A percentile compares a stretch with the other conserved stretches of the same genome.
phyloP scores from a whole-genome alignment of 768 basidiomycete species.

The Kwoniella mangroviensis region DNA sequence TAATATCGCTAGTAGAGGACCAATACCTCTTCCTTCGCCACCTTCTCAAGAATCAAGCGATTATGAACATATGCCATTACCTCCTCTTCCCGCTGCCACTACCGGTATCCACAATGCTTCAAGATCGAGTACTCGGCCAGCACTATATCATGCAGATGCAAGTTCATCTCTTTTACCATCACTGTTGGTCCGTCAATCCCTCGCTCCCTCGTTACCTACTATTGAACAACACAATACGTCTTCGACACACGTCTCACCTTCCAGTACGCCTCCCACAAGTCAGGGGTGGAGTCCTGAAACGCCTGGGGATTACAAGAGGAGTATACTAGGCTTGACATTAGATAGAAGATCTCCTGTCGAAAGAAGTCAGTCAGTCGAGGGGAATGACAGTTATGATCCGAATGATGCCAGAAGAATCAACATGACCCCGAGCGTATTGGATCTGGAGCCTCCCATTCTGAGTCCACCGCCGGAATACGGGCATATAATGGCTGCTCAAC shows the following conservation, averaged over 20 bases:
- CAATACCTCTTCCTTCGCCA: constrained; percentile 7
- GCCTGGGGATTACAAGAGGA: constrained; percentile 6
- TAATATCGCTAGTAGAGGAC: neutral
- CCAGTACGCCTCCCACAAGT: neutral
- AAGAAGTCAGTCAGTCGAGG: neutral
- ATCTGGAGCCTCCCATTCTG: neutral
- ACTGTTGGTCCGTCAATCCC: neutral
- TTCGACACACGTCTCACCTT: constrained; percentile 5
- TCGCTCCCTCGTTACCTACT: neutral
- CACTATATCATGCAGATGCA: neutral
- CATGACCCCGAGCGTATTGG: neutral
- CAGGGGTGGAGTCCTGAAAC: neutral
- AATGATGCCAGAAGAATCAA: neutral
- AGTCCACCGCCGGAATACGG: constrained; percentile 3
- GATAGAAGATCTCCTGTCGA: neutral
- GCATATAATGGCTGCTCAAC: constrained; percentile 9
- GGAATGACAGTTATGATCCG: too few species aligned
- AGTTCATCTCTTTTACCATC: constrained; percentile 5
- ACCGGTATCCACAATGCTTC: neutral
- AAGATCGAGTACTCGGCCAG: neutral
- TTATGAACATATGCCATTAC: constrained; percentile 14
- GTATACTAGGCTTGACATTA: constrained; percentile 8
- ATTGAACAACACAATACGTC: neutral
- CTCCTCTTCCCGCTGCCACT: constrained; percentile 1
- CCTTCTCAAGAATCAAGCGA: constrained; percentile 9